Evolutionary conservation across 108 stramenopile genomes (phyloP).

Genomic region (Seminavis robusta): DNA sequence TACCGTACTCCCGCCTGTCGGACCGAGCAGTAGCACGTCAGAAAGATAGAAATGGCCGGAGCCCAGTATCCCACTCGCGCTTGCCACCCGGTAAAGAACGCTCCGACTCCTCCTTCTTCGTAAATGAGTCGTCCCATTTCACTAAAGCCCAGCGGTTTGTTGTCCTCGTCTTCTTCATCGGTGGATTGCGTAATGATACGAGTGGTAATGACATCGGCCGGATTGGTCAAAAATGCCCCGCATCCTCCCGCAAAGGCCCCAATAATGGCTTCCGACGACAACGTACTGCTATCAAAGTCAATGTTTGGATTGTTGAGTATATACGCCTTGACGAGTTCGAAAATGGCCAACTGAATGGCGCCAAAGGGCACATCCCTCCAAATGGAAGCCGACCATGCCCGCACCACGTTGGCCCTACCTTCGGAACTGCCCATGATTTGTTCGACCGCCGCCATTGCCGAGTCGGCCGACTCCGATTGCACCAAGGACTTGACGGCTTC

Average conservation of each 20-base stretch:
- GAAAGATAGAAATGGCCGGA: conserved; percentile 36
- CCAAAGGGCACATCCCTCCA: conserved; percentile 35
- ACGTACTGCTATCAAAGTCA: conserved; percentile 21
- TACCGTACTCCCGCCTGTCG: conserved; percentile 21
- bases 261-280: conserved; percentile 24
- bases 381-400: conserved; percentile 20
- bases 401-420: conserved; percentile 16
- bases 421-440: background rate
- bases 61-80: conserved; percentile 34
- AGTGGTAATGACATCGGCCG: conserved; percentile 31
- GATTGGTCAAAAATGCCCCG: conserved; percentile 29
- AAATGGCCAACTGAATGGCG: conserved; percentile 37
- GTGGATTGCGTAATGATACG: conserved; percentile 26
- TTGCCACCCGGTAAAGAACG: conserved; percentile 24
- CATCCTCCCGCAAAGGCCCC: conserved; percentile 31
- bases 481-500: conserved; percentile 30
- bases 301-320: conserved; percentile 32
- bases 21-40: conserved; percentile 29
- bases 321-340: conserved; percentile 19
- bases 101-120: conserved; percentile 19
- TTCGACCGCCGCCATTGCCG: conserved; percentile 5
- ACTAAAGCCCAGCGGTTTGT: background rate
- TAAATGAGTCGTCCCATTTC: conserved; percentile 16
- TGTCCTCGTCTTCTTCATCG: background rate
- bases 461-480: conserved; percentile 20